Base-by-base conservation (phyloP, 1,284 basidiomycete species). In the Anthracocystis walkeri region DNA sequence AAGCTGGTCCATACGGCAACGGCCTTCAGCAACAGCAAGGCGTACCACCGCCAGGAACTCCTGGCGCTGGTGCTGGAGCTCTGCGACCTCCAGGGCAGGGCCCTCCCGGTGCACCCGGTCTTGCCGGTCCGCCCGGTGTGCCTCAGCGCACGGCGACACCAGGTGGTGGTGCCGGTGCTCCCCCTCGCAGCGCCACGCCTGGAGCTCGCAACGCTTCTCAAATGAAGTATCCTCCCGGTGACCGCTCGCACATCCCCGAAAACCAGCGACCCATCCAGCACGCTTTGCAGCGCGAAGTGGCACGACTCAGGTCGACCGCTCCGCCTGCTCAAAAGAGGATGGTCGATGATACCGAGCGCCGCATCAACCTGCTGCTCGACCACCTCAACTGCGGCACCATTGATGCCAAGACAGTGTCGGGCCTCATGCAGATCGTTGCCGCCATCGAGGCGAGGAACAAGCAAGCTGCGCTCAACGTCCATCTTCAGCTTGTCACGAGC, bases 151-250 rank as follows among this genome's bases (percentile, higher is more conserved):
- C 77, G 29, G 75, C 83, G 7, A 87, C 81, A 35, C 84, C 87
- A 1, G 85, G 85, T 2, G 80, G 71, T n/a, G 82, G 82, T 11
- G 81, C 77, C 35, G 83, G 83, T 23, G 79, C 82, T 25, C 82
- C 81, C 5, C 65, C 80, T 18, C 74, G 79, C 31, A 71, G 72
- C 29, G 61, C 50, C 38, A 81, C 81, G 3, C 77, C 79, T 31
- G 79, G 68, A 11, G 64, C 68, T 44, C 65, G 66, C 31, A 73
- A 69, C 11, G 73, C 73, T 10, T 77, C 85, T 8, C 86, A 86
- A 48, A 80, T 92, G 23, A 94, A 94, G 87, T 95, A 95, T 87
- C 93, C 94, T 94, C 88, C 91, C 45, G 95, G 95, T 63, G 95
- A 98, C 85, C 89, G 95, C 38, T 90, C 90, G 31, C 96, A 97